phyloP scores from a whole-genome alignment of 176 grass and related monocot species.

The Ensete glaucum region DNA sequence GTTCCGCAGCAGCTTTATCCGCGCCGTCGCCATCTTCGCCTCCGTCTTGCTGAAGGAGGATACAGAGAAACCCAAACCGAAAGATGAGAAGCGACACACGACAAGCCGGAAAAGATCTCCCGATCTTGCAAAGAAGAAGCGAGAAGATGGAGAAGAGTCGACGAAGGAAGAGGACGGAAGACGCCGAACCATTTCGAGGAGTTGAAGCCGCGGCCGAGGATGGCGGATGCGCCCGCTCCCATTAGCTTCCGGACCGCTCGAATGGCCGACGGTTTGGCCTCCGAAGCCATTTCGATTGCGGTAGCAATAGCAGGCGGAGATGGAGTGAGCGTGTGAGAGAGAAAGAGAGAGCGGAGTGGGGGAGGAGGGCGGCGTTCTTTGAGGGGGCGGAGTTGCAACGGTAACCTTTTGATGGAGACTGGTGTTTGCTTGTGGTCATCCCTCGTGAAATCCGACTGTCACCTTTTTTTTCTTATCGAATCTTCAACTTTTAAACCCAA shows the following conservation, averaged over 20 bases:
- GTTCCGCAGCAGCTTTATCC: conserved; percentile 32
- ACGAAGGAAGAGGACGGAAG: neutral
- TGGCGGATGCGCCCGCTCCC: neutral
- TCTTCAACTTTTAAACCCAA: no score
- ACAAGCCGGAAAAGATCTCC: neutral
- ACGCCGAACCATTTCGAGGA: conserved; percentile 6
- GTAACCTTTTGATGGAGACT: neutral
- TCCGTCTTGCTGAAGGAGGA: conserved; percentile 21
- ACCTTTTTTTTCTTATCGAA: no score
- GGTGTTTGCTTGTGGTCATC: neutral
- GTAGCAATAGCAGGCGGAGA: neutral
- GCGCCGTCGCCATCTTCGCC: conserved; percentile 13
- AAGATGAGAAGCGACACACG: neutral
- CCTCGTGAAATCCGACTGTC: no score
- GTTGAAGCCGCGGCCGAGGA: conserved; percentile 9
- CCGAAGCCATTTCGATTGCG: conserved; percentile 5
- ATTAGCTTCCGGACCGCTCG: conserved; percentile 10
- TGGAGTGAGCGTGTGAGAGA: neutral
- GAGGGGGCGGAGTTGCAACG: neutral
- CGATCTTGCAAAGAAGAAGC: neutral
- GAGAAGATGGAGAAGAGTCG: neutral
- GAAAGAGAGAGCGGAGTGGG: neutral
- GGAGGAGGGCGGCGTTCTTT: neutral
- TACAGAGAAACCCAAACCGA: neutral
- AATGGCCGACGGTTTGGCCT: neutral